phyloP scores from a whole-genome alignment of 2,329 filamentous ascomycete genomes.

The Fusarium falciforme region DNA sequence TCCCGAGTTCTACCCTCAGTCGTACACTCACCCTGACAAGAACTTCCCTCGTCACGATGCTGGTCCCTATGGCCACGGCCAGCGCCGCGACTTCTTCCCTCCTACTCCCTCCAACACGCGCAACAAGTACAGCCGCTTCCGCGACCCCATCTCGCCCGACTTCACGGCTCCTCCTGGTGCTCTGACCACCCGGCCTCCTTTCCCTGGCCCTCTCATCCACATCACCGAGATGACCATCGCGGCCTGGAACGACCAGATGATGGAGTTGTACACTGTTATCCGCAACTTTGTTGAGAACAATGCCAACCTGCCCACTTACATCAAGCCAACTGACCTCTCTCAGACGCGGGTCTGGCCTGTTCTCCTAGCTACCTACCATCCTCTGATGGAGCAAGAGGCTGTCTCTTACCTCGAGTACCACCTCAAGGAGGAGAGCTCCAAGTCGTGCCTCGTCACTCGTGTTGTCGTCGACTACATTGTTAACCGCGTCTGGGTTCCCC shows the following conservation, averaged over 20 bases:
- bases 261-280: conserved; percentile 51
- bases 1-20: conserved; percentile 49
- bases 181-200: conserved; percentile 31
- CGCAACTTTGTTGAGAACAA: conserved; percentile 51
- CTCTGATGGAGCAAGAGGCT: conserved; percentile 52
- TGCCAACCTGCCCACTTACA: conserved; percentile 47
- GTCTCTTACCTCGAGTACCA: conserved; percentile 56
- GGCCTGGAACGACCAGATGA: conserved; percentile 51
- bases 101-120: conserved; percentile 46
- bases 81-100: conserved; percentile 43
- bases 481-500: conserved; percentile 54
- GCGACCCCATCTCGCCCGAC: conserved; percentile 41
- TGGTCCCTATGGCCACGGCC: conserved; percentile 34
- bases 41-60: conserved; percentile 24
- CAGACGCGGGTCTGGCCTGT: conserved; percentile 51
- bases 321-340: conserved; percentile 44
- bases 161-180: conserved; percentile 20
- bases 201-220: conserved; percentile 47
- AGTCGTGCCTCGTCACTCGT: conserved; percentile 57
- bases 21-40: conserved; percentile 37
- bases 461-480: conserved; percentile 57
- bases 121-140: conserved; percentile 46
- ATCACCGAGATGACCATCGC: conserved; percentile 50
- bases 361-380: conserved; percentile 52
- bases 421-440: conserved; percentile 53